phyloP scores from a whole-genome alignment of 108 stramenopile genomes.

The Schizochytrium sp. region DNA sequence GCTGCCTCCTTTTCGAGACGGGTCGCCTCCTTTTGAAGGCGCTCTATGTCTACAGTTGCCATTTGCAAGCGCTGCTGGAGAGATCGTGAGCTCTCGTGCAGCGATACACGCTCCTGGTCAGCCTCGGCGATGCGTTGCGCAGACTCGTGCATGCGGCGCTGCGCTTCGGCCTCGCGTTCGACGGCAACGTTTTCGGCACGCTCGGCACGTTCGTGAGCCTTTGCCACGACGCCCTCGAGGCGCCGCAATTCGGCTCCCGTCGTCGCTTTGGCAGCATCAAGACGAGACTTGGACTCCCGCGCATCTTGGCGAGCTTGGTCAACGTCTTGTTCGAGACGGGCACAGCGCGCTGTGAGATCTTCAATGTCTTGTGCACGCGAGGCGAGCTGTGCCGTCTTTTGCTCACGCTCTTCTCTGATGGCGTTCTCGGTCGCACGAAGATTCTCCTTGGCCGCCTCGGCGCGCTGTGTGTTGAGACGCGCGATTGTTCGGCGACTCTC shows the following conservation, averaged over 20 bases:
- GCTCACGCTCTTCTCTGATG: neutral
- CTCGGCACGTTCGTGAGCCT: neutral
- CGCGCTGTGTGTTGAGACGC: neutral
- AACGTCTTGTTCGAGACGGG: neutral
- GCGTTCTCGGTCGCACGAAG: neutral
- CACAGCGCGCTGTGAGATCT: neutral
- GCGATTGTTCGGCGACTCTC: neutral
- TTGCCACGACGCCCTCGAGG: neutral
- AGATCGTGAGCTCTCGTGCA: neutral
- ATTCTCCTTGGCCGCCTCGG: neutral
- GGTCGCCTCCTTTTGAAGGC: neutral
- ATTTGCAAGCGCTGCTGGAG: neutral
- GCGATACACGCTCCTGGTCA: neutral
- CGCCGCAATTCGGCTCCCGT: neutral
- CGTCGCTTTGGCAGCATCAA: neutral
- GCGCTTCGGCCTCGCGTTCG: neutral
- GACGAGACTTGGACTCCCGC: neutral
- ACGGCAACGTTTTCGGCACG: neutral
- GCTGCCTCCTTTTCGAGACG: constrained; percentile 2
- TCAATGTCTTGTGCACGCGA: neutral
- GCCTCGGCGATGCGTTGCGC: neutral
- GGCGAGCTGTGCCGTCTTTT: neutral
- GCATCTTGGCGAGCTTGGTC: neutral
- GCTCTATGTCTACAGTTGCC: neutral
- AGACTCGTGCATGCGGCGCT: neutral